phyloP scores from a whole-genome alignment of 2,329 filamentous ascomycete genomes.

The Aspergillus candidus region DNA sequence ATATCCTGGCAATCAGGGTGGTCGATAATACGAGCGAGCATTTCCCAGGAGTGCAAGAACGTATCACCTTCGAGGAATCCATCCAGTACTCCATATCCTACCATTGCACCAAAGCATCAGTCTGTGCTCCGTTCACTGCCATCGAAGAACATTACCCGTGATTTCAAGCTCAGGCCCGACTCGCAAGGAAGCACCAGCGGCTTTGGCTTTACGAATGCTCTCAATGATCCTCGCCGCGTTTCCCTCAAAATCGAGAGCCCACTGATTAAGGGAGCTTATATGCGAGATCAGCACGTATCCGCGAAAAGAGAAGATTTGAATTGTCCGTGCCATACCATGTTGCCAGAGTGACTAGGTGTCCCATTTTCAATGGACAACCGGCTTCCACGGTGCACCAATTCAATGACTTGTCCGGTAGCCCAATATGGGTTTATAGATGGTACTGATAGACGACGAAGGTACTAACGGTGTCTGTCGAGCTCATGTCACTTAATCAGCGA shows the following conservation, averaged over 20 bases:
- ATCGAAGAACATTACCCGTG: conserved; percentile 35
- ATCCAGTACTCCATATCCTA: conserved; percentile 59
- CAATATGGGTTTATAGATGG: too few relatives aligned
- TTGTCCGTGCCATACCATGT: conserved; percentile 31
- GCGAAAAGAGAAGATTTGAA: background rate
- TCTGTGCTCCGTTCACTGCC: background rate
- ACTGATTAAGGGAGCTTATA: conserved; percentile 38
- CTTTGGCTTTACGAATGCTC: conserved; percentile 56
- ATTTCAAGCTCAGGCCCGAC: conserved; percentile 53
- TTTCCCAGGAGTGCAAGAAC: conserved; percentile 57
- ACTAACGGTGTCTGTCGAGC: too few relatives aligned
- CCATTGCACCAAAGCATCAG: too few relatives aligned
- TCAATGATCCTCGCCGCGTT: conserved; percentile 60
- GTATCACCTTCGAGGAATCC: conserved; percentile 57
- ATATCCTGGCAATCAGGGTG: conserved; percentile 59
- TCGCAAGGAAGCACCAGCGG: conserved; percentile 55
- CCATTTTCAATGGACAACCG: conserved; percentile 25
- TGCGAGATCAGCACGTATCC: conserved; percentile 8
- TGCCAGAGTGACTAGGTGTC: conserved; percentile 39
- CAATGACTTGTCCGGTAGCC: too few relatives aligned
- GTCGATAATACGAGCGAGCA: conserved; percentile 54
- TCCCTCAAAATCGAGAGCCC: conserved; percentile 57
- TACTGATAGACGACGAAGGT: too few relatives aligned
- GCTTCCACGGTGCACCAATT: background rate
- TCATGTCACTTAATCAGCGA: too few relatives aligned